These are phyloP conservation scores for Moesziomyces globuligerus DNA, from an alignment of 1,284 basidiomycete genomes.

Conservation along the genomic window DNA sequence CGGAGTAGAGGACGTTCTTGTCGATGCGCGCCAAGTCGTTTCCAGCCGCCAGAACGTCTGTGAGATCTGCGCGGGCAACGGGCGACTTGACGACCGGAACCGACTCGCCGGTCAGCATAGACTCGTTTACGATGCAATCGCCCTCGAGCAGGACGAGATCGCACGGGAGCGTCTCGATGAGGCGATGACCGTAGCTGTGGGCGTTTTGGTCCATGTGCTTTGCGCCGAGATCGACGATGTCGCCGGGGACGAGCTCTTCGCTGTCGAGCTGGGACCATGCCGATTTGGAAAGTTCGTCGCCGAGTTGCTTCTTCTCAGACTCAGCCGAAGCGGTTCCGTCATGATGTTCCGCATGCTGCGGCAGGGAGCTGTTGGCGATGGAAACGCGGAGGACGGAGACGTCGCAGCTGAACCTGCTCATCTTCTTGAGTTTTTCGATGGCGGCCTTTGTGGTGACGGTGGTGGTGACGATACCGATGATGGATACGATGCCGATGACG, in stretches of 20 bases:
- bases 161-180: slow-evolving; percentile 36
- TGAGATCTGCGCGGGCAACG: slow-evolving; percentile 5
- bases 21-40: slow-evolving; percentile 14
- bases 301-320: slow-evolving; percentile 5
- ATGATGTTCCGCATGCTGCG: too few species aligned
- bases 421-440: slow-evolving; percentile 41
- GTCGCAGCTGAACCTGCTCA: slow-evolving; percentile 43
- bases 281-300: background rate
- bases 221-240: slow-evolving; percentile 39
- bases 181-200: slow-evolving; percentile 8
- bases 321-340: background rate
- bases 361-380: too few species aligned
- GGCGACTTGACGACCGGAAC: slow-evolving; percentile 40
- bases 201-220: background rate
- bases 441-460: slow-evolving; percentile 44
- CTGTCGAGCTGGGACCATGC: slow-evolving; percentile 19
- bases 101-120: slow-evolving; percentile 52
- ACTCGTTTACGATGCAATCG: slow-evolving; percentile 45
- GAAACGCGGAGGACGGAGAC: slow-evolving; percentile 27
- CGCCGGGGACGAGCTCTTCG: slow-evolving; percentile 48
- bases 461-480: slow-evolving; percentile 48
- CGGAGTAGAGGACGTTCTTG: slow-evolving; percentile 44
- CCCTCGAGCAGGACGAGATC: slow-evolving; percentile 41
- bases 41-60: slow-evolving; percentile 3
- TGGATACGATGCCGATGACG: slow-evolving; percentile 35